Evolutionary conservation across 2,329 filamentous ascomycete genomes (phyloP).

Genomic region (Alternaria longipes): DNA sequence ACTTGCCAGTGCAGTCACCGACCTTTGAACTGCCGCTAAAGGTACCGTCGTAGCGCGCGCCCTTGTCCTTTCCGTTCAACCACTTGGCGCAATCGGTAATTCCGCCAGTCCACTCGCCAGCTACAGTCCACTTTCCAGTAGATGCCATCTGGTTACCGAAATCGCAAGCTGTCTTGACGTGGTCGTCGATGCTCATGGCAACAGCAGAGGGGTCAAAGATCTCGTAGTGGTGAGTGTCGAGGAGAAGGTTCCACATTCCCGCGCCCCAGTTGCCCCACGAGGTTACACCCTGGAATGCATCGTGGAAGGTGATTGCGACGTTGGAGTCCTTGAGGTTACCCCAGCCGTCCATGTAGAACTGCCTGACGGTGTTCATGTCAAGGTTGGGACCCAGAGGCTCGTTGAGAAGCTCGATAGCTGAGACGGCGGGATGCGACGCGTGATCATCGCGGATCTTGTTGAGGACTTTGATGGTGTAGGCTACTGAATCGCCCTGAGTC

Average conservation of each 20-base stretch:
- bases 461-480: constrained; percentile 53
- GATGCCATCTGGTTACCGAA: constrained; percentile 58
- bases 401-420: constrained; percentile 59
- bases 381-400: constrained; percentile 57
- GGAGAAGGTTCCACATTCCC: constrained; percentile 56
- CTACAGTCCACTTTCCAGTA: constrained; percentile 58
- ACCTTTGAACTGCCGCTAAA: constrained; percentile 50
- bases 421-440: constrained; percentile 56
- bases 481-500: constrained; percentile 56
- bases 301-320: constrained; percentile 57
- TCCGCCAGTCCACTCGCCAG: constrained; percentile 59
- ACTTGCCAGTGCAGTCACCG: constrained; percentile 58
- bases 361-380: constrained; percentile 54
- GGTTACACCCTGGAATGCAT: constrained; percentile 57
- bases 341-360: constrained; percentile 61
- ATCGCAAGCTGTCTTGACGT: constrained; percentile 55
- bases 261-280: constrained; percentile 56
- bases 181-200: constrained; percentile 49
- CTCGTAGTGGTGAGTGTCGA: constrained; percentile 61
- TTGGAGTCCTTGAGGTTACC: constrained; percentile 54
- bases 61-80: constrained; percentile 58
- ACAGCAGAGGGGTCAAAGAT: constrained; percentile 55
- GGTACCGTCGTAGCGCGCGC: constrained; percentile 58
- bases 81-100: constrained; percentile 60
- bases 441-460: constrained; percentile 59